These are phyloP conservation scores for Blastocrithidia nonstop DNA, from an alignment of 208 protist species.

Conservation along the genomic window DNA sequence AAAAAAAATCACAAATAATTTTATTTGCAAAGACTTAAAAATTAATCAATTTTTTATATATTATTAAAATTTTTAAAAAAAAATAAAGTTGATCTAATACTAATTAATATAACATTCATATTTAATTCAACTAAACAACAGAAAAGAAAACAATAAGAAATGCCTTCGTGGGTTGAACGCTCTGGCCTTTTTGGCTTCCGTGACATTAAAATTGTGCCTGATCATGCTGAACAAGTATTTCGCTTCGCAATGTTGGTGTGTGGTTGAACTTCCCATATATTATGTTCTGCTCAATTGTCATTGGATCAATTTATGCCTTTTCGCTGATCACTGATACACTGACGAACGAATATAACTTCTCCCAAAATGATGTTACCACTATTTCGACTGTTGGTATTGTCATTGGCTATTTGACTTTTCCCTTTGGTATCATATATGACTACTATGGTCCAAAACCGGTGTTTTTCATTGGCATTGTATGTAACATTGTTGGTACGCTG, in stretches of 20 bases:
- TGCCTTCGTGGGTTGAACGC: too few relatives aligned
- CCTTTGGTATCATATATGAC: conserved; percentile 37
- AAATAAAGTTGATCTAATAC: too few relatives aligned
- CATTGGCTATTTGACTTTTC: conserved; percentile 28
- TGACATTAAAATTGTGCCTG: neutral
- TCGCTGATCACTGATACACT: conserved; percentile 24
- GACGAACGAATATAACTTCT: conserved; percentile 10
- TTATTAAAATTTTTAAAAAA: too few relatives aligned
- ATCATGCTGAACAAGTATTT: conserved; percentile 4
- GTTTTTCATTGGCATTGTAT: conserved; percentile 16
- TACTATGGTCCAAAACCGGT: conserved; percentile 35
- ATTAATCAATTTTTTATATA: too few relatives aligned
- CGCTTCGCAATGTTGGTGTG: conserved; percentile 20
- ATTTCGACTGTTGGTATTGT: conserved; percentile 38
- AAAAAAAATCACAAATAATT: too few relatives aligned
- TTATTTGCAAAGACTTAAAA: too few relatives aligned
- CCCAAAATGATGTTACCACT: conserved; percentile 33
- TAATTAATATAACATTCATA: too few relatives aligned
- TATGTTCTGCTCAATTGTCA: conserved; percentile 30
- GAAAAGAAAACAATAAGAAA: too few relatives aligned
- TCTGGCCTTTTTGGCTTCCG: neutral
- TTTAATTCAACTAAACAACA: too few relatives aligned
- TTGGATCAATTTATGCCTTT: conserved; percentile 20
- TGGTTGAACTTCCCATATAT: conserved; percentile 6
- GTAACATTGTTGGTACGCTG: conserved; percentile 13